Base-by-base conservation (phyloP, 495 filamentous ascomycete species). In the Clavariopsis aquatica region DNA sequence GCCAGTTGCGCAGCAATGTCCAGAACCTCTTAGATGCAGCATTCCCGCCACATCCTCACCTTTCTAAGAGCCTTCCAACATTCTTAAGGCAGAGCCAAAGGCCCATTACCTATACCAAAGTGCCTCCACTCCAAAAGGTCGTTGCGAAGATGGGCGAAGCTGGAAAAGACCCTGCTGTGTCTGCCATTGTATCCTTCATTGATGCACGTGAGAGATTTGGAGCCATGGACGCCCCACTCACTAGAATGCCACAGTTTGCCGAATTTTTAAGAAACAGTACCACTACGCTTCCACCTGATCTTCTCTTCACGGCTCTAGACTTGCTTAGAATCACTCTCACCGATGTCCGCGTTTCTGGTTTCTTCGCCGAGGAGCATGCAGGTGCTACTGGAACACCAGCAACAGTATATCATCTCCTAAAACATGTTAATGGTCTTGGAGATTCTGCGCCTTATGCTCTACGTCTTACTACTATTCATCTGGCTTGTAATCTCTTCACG, bases 301-400 rank as follows among this genome's bases (percentile, higher is more conserved):
- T 76, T 0, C 76, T 88, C 49, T 98, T 97, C 71, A 84, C 93
- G 2, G 76, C 92, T 1, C 81, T 95, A 38, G 94, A 97, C 69
- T 82, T 98, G 20, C 79, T 94, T 56, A 84, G 94, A 9, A 81
- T 88, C 57, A 83, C 88, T 9, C 83, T 95, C 47, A 79, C 89
- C 6, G 93, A 98, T 68, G 80, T 87, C 23, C 84, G 94, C n/a
- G 79, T 96, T n/a, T 89, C 89, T 69, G 87, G 89, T 60, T 94
- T 85, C 76, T 92, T 91, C 64, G 92, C 91, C 15, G 89, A 93
- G 75, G 89, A 96, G 70, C 34, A 76, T 26, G 74, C 78, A 34
- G 86, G 55, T 47, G 46, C 43, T 4, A 65, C 55, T 13, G 52
- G 56, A 3, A 70, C 54, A 1, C 89, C 63, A 69, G 31, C 73